These are phyloP conservation scores for Rubia tinctorum DNA, from an alignment of 305 asterid genomes.

Conservation along the genomic window DNA sequence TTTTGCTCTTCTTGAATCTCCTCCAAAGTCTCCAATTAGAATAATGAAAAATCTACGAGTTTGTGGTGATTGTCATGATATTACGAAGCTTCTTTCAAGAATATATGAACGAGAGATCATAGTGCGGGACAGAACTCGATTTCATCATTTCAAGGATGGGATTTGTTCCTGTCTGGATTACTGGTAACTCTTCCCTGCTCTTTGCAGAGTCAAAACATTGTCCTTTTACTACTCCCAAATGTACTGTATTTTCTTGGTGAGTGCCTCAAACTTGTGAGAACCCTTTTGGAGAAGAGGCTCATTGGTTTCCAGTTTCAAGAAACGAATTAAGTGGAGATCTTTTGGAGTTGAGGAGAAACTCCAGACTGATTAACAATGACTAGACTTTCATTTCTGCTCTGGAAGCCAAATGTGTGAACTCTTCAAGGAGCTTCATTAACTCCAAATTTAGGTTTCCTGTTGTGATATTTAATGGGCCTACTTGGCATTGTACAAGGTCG, in stretches of 20 bases:
- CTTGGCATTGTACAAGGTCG: not conserved
- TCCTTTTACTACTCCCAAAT: not conserved
- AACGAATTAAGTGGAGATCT: too few species aligned
- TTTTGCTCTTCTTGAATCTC: slow-evolving; percentile 40
- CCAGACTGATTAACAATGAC: too few species aligned
- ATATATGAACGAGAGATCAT: slow-evolving; percentile 46
- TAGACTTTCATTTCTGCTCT: not conserved
- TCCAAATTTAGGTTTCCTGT: not conserved
- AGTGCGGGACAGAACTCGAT: slow-evolving; percentile 59
- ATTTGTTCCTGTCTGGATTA: slow-evolving; percentile 57
- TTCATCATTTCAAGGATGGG: slow-evolving; percentile 55
- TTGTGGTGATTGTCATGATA: slow-evolving; percentile 58
- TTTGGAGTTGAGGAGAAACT: too few species aligned
- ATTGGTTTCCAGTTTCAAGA: not conserved
- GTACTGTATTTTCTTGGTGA: not conserved
- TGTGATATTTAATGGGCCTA: not conserved
- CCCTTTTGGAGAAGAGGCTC: not conserved
- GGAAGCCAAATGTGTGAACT: not conserved
- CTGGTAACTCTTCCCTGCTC: slow-evolving; percentile 30
- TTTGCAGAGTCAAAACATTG: not conserved
- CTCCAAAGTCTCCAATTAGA: slow-evolving; percentile 35
- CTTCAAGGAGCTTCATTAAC: not conserved
- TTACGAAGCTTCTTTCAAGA: slow-evolving; percentile 41
- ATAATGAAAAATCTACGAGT: slow-evolving; percentile 60
- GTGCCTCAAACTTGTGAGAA: too few species aligned